Evolutionary conservation across 768 basidiomycete species (phyloP).

Genomic region (Cystobasidium ongulense): DNA sequence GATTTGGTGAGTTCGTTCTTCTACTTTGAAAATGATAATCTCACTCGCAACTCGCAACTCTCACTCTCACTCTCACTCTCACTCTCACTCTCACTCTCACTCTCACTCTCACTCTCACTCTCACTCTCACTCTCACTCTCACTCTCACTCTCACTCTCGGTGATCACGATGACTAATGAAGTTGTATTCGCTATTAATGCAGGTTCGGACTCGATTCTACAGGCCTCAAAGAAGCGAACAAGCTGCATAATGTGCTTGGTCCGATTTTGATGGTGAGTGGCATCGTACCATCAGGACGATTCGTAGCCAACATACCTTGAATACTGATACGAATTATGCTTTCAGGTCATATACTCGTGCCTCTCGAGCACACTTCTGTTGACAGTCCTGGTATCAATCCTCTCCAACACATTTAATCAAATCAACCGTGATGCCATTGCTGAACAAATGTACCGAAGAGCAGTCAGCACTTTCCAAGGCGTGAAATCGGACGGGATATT

Average conservation of each 20-base stretch:
- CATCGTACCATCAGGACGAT: background rate
- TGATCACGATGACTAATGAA: background rate
- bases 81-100: background rate
- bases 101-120: slow-evolving; percentile 7
- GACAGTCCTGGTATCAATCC: slow-evolving; percentile 57
- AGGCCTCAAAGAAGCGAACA: slow-evolving; percentile 37
- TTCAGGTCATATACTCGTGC: background rate
- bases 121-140: background rate
- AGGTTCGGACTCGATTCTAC: slow-evolving; percentile 30
- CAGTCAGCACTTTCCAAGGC: slow-evolving; percentile 70
- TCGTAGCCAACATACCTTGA: background rate
- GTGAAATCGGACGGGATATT: slow-evolving; percentile 44
- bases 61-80: too few relatives aligned
- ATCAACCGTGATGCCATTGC: slow-evolving; percentile 74
- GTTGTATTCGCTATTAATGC: background rate
- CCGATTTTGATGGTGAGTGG: slow-evolving; percentile 34
- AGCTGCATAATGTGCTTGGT: slow-evolving; percentile 36
- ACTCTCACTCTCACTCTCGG: background rate
- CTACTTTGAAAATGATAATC: background rate
- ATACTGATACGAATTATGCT: background rate
- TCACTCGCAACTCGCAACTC: background rate
- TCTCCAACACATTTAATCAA: slow-evolving; percentile 88
- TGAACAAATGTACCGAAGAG: slow-evolving; percentile 36
- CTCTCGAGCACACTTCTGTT: slow-evolving; percentile 59
- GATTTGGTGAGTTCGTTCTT: slow-evolving; percentile 16